Conservation (phyloP, 2,329 filamentous ascomycete genomes). For the Talaromyces amestolkiae region DNA sequence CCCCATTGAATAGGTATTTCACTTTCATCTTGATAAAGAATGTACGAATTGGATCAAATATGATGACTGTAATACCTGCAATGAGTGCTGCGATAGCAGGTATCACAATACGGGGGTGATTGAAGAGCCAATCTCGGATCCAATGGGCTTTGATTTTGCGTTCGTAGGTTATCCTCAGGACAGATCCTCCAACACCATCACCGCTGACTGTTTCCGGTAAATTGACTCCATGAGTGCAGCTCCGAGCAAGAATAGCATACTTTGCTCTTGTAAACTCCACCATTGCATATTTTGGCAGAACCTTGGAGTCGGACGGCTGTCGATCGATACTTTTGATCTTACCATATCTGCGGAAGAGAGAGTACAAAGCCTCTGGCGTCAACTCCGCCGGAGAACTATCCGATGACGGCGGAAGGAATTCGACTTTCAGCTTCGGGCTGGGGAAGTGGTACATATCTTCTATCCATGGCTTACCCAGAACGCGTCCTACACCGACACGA, state of each 20-base stretch:
- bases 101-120: constrained; percentile 83
- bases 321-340: constrained; percentile 82
- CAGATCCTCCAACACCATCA: constrained; percentile 72
- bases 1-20: constrained; percentile 70
- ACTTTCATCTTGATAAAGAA: constrained; percentile 90
- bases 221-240: constrained; percentile 83
- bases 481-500: constrained; percentile 67
- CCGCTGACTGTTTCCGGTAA: constrained; percentile 63
- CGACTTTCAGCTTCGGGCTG: constrained; percentile 70
- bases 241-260: constrained; percentile 82
- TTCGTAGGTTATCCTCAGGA: constrained; percentile 80
- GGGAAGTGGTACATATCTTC: constrained; percentile 87
- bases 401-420: constrained; percentile 69
- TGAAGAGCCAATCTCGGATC: constrained; percentile 82
- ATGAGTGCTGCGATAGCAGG: constrained; percentile 77
- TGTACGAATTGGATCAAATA: constrained; percentile 92
- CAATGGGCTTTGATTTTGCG: constrained; percentile 72
- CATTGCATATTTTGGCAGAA: constrained; percentile 74
- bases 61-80: constrained; percentile 76
- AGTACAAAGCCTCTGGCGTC: constrained; percentile 82
- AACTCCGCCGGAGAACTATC: constrained; percentile 67
- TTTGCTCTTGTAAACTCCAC: constrained; percentile 72
- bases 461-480: constrained; percentile 85
- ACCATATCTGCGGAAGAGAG: constrained; percentile 83
- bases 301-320: constrained; percentile 82